These are phyloP conservation scores for Haematococcus sp. DNA, from an alignment of 139 green algal species.

Conservation along the genomic window DNA sequence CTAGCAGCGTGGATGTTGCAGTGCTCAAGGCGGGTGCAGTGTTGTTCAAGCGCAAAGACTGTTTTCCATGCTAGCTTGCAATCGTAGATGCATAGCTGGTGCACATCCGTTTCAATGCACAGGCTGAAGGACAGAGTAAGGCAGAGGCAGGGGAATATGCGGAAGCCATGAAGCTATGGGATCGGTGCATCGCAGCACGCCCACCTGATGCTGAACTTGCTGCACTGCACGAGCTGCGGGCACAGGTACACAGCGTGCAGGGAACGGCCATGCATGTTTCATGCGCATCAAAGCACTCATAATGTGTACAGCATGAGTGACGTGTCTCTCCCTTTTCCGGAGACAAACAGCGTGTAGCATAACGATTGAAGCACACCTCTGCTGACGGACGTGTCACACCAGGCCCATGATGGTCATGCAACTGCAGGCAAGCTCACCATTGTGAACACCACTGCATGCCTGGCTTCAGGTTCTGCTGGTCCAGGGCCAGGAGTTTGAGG, in stretches of 20 bases:
- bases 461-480: slow-evolving; percentile 30
- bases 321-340: no score
- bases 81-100: background rate
- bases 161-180: slow-evolving; percentile 4
- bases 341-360: no score
- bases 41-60: background rate
- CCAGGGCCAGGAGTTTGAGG: slow-evolving; percentile 27
- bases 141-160: background rate
- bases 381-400: no score
- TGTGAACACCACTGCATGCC: background rate
- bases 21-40: no score
- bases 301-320: background rate
- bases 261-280: no score
- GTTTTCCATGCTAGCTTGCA: background rate
- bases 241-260: slow-evolving; percentile 8
- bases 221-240: slow-evolving; percentile 22
- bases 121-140: background rate
- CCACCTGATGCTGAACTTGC: background rate
- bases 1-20: no score
- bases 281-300: background rate
- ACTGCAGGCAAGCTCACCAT: background rate
- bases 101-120: background rate
- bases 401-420: background rate
- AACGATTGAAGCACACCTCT: no score
- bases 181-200: background rate